These are phyloP conservation scores for Talaromyces sp. DNA, from an alignment of 2,329 filamentous ascomycete genomes.

Conservation along the genomic window DNA sequence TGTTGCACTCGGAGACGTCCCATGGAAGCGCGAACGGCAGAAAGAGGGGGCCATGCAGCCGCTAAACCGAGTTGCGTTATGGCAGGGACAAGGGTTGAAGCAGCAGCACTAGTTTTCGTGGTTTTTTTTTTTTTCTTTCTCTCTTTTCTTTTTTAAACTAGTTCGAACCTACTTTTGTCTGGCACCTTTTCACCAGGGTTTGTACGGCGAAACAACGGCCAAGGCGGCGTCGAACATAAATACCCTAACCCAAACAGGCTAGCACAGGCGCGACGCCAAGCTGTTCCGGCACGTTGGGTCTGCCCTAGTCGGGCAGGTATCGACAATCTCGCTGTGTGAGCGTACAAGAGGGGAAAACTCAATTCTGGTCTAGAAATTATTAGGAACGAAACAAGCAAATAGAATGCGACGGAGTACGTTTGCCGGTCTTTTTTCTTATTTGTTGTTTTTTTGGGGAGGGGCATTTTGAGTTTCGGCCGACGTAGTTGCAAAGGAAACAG, in stretches of 20 bases:
- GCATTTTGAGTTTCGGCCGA: neutral
- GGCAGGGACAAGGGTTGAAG: neutral
- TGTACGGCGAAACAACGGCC: no score
- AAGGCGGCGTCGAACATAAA: no score
- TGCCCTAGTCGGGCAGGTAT: neutral
- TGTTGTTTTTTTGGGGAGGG: no score
- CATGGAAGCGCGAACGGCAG: neutral
- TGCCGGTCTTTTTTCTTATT: no score
- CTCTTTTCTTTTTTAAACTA: neutral
- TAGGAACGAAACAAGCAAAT: neutral
- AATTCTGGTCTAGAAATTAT: neutral
- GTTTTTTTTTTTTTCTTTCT: neutral
- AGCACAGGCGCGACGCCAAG: neutral
- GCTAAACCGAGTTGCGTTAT: neutral
- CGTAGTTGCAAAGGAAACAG: neutral
- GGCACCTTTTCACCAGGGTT: no score
- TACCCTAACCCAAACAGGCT: neutral
- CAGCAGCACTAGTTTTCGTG: neutral
- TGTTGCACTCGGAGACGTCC: neutral
- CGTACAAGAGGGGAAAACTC: neutral
- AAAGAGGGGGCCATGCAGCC: neutral
- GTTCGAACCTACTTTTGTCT: no score
- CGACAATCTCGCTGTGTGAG: neutral
- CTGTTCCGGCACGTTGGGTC: neutral
- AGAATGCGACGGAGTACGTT: no score